Conservation (phyloP, 1,139 yeast genomes). For the Zhuliangozyma parablackwelliae region DNA sequence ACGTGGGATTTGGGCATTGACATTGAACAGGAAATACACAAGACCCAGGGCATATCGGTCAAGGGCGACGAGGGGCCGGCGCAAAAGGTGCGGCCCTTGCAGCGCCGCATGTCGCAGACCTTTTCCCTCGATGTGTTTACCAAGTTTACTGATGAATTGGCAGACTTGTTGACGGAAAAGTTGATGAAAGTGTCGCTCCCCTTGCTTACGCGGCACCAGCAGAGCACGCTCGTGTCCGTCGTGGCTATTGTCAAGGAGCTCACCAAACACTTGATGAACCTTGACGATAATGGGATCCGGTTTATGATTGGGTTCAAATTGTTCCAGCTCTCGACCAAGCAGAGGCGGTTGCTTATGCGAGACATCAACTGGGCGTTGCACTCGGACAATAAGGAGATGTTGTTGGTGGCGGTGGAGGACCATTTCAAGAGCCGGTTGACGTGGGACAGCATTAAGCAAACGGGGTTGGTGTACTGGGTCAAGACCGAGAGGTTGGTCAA, state of each 20-base stretch:
- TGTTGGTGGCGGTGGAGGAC: constrained; percentile 53
- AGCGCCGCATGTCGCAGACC: constrained; percentile 16
- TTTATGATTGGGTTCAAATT: constrained; percentile 71
- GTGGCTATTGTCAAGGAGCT: constrained; percentile 60
- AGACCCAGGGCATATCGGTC: constrained; percentile 4
- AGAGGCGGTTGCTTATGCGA: constrained; percentile 57
- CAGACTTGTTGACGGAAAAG: constrained; percentile 52
- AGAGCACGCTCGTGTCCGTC: constrained; percentile 70
- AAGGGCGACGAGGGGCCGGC: constrained; percentile 4
- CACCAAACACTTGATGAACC: constrained; percentile 38
- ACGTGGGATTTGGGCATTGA: constrained; percentile 35
- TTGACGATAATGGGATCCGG: constrained; percentile 71
- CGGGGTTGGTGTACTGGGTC: constrained; percentile 75
- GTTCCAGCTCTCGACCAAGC: constrained; percentile 47
- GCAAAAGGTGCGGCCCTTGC: constrained; percentile 17
- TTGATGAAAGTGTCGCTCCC: constrained; percentile 68
- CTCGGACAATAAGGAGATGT: constrained; percentile 68
- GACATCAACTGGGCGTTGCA: constrained; percentile 88
- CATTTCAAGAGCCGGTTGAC: constrained; percentile 41
- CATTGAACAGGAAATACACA: constrained; percentile 16
- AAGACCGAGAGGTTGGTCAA: constrained; percentile 43
- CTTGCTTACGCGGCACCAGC: constrained; percentile 85
- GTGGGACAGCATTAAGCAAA: constrained; percentile 59
- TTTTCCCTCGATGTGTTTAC: constrained; percentile 24
- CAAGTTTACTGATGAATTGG: constrained; percentile 43